Evolutionary conservation across 2,329 filamentous ascomycete species (phyloP).

Genomic region (Exserohilum turcica): DNA sequence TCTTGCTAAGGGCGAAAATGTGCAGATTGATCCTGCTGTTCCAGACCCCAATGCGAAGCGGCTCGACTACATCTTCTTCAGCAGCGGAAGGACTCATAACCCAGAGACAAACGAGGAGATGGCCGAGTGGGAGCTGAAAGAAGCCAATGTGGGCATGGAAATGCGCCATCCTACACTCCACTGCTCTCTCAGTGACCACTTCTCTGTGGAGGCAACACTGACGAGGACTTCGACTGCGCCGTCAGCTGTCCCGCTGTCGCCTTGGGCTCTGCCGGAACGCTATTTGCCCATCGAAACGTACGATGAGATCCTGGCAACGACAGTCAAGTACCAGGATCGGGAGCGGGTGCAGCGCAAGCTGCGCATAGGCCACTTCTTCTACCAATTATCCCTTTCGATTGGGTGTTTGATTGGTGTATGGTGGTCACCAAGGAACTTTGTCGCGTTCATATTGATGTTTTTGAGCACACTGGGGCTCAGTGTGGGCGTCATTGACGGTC

Average conservation of each 20-base stretch:
- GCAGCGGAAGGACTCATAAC: constrained; percentile 35
- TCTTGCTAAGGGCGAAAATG: constrained; percentile 68
- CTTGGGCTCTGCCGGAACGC: constrained; percentile 26
- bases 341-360: constrained; percentile 74
- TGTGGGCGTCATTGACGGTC: constrained; percentile 78
- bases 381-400: constrained; percentile 68
- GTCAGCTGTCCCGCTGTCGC: constrained; percentile 15
- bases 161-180: constrained; percentile 78
- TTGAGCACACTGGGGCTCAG: constrained; percentile 77
- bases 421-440: constrained; percentile 79
- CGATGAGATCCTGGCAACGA: constrained; percentile 74
- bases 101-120: constrained; percentile 32
- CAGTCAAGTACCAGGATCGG: constrained; percentile 69
- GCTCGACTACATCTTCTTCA: constrained; percentile 91
- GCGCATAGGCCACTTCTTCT: constrained; percentile 75
- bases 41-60: constrained; percentile 79
- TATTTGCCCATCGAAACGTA: constrained; percentile 61
- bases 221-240: constrained; percentile 24
- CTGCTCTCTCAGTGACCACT: constrained; percentile 93
- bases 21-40: constrained; percentile 67
- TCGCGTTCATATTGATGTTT: constrained; percentile 79
- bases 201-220: constrained; percentile 84
- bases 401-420: constrained; percentile 81
- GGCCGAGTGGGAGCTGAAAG: constrained; percentile 69
- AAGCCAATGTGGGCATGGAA: constrained; percentile 76